These are phyloP conservation scores for Blastobotrys raffinosifermentans DNA, from an alignment of 1,139 yeast genomes.

Conservation along the genomic window DNA sequence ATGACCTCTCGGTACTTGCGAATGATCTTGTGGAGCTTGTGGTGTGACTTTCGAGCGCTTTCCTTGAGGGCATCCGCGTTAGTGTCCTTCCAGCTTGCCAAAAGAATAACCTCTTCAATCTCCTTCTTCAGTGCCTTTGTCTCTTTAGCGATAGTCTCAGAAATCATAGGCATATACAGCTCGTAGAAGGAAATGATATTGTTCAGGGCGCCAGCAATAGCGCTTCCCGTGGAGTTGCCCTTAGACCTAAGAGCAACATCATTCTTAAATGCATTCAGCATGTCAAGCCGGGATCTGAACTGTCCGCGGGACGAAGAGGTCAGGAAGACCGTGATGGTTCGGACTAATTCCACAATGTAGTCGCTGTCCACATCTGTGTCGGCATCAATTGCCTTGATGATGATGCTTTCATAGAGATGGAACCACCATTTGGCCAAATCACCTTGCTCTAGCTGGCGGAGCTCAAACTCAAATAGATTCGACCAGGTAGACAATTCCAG, in stretches of 20 bases:
- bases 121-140: slow-evolving; percentile 66
- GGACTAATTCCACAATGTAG: no score
- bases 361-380: no score
- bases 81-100: slow-evolving; percentile 97
- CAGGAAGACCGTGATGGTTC: slow-evolving; percentile 70
- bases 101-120: slow-evolving; percentile 70
- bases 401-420: slow-evolving; percentile 69
- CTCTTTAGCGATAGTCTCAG: slow-evolving; percentile 40
- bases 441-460: slow-evolving; percentile 39
- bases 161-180: slow-evolving; percentile 52
- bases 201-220: slow-evolving; percentile 41
- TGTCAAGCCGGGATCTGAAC: slow-evolving; percentile 48
- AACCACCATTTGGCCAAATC: slow-evolving; percentile 85
- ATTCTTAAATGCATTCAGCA: slow-evolving; percentile 56
- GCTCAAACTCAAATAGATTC: slow-evolving; percentile 65
- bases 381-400: slow-evolving; percentile 27
- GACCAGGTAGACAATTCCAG: slow-evolving; percentile 86
- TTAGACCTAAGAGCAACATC: slow-evolving; percentile 43
- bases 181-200: slow-evolving; percentile 62
- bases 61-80: slow-evolving; percentile 90
- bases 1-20: slow-evolving; percentile 72
- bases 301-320: slow-evolving; percentile 77
- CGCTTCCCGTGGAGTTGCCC: background rate
- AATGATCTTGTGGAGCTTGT: slow-evolving; percentile 72
- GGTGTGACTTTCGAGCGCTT: slow-evolving; percentile 86